These are phyloP conservation scores for Saturnispora gosingensis DNA, from an alignment of 805 yeast genomes.

Conservation along the genomic window DNA sequence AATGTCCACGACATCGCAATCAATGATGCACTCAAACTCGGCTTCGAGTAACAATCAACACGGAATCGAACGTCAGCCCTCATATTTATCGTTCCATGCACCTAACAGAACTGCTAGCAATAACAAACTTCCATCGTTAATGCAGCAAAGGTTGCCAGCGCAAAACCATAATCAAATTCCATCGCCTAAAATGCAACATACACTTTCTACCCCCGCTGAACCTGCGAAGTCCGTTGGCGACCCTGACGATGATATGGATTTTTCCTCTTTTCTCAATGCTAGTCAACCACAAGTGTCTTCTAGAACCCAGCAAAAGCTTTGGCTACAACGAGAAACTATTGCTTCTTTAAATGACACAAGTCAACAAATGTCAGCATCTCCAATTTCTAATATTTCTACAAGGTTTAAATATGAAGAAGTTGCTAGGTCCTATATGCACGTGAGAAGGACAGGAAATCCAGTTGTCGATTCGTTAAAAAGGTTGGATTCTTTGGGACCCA, in stretches of 20 bases:
- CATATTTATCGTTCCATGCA: constrained; percentile 13
- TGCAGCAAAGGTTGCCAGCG: background rate
- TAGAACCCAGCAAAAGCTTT: constrained; percentile 73
- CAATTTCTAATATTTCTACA: constrained; percentile 32
- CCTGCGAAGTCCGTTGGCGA: background rate
- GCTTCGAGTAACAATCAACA: constrained; percentile 8
- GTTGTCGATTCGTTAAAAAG: constrained; percentile 53
- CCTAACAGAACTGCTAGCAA: constrained; percentile 2
- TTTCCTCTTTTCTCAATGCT: constrained; percentile 27
- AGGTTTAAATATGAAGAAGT: constrained; percentile 73
- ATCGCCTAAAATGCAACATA: background rate
- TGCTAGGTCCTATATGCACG: constrained; percentile 62
- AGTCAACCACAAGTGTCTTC: constrained; percentile 39
- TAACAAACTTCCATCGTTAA: background rate
- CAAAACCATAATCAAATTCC: background rate
- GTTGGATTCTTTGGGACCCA: constrained; percentile 21
- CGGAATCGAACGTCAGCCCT: constrained; percentile 15
- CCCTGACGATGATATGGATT: constrained; percentile 10
- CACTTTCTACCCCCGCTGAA: background rate
- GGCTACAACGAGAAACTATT: constrained; percentile 64
- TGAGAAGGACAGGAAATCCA: constrained; percentile 64
- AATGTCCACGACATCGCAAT: background rate
- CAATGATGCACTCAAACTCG: constrained; percentile 2
- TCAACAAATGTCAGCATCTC: constrained; percentile 17
- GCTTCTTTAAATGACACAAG: constrained; percentile 53